Evolutionary conservation across 495 filamentous ascomycete genomes (phyloP).

Genomic region (Podospora conica): DNA sequence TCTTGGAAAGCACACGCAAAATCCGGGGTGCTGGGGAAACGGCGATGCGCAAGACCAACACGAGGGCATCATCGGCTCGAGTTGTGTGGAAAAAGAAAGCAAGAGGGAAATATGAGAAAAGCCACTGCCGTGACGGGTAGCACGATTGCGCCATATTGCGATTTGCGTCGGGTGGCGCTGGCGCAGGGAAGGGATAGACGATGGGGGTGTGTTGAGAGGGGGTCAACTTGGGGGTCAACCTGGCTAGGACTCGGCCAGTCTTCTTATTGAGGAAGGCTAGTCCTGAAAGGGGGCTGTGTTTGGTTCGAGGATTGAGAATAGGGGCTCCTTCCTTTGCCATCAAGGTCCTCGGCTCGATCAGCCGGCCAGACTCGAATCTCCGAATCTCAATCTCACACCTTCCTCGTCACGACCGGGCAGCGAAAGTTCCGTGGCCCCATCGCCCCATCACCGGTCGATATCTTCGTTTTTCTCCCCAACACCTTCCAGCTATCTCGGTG

Average conservation of each 20-base stretch:
- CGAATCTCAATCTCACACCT: neutral
- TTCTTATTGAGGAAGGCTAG: neutral
- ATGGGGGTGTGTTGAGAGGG: neutral
- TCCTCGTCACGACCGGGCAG: neutral
- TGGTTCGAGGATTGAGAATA: neutral
- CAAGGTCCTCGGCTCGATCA: neutral
- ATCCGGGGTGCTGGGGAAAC: neutral
- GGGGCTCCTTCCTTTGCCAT: neutral
- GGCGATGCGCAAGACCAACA: neutral
- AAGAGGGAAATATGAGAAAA: neutral
- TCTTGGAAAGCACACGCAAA: neutral
- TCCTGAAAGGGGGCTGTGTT: neutral
- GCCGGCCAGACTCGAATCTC: too few relatives aligned
- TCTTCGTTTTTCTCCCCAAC: too few relatives aligned
- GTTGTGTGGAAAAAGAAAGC: neutral
- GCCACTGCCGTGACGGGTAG: neutral
- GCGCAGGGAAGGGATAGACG: neutral
- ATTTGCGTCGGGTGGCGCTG: neutral
- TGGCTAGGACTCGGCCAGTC: neutral
- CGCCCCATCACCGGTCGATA: too few relatives aligned
- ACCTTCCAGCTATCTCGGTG: neutral
- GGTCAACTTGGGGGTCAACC: neutral
- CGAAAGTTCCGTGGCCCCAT: too few relatives aligned
- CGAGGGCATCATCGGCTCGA: neutral
- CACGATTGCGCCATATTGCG: neutral